Conservation (phyloP, 345 rosid genomes). For the Noccaea caerulescens region DNA sequence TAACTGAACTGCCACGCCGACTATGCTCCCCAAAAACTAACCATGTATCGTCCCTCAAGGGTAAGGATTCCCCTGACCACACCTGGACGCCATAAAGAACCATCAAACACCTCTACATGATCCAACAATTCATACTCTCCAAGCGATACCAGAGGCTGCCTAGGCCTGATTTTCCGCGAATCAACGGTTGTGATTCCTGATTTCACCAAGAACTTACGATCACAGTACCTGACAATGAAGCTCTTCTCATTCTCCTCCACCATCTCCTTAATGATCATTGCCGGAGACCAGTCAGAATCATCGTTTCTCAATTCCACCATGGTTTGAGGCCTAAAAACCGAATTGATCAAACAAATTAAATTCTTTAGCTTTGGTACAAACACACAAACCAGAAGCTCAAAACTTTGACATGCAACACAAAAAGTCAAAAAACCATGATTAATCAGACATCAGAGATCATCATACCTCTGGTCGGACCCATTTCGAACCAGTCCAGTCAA, state of each 20-base stretch:
- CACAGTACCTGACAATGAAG: not conserved
- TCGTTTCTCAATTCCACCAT: constrained; percentile 8
- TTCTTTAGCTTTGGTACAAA: not conserved
- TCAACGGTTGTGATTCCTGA: not conserved
- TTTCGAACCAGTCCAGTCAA: constrained; percentile 53
- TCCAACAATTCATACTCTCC: constrained; percentile 15
- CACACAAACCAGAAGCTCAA: not conserved
- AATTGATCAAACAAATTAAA: not conserved
- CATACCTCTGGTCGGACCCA: constrained; percentile 56
- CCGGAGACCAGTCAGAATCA: not conserved
- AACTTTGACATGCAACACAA: constrained; percentile 9
- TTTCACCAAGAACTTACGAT: not conserved
- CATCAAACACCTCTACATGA: constrained; percentile 1
- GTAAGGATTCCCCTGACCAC: constrained; percentile 5
- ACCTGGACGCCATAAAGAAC: not conserved
- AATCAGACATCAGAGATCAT: not conserved
- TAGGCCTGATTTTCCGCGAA: not conserved
- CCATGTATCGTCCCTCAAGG: constrained; percentile 9
- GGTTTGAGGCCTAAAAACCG: not conserved
- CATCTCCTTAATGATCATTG: not conserved
- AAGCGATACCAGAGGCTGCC: not conserved
- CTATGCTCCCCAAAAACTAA: not conserved
- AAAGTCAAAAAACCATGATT: not conserved
- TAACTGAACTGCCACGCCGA: not conserved
- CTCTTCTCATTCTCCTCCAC: not conserved